phyloP scores from a whole-genome alignment of 192 early-diverging fungal species.

The Coemansia sp. region DNA sequence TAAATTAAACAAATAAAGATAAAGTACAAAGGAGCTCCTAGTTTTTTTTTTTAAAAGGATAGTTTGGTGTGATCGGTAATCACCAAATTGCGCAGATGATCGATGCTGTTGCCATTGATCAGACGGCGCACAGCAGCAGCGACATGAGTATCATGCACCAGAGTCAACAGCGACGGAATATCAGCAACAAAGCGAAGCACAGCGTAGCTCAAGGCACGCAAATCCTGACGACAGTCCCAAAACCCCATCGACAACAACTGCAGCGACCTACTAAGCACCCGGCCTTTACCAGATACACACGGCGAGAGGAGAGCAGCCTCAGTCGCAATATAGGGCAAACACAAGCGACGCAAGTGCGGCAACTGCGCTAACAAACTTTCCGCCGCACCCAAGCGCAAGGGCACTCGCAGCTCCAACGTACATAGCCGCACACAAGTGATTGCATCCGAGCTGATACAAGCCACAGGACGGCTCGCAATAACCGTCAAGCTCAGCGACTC shows the following conservation, averaged over 20 bases:
- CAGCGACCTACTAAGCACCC: constrained; percentile 12
- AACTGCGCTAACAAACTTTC: not conserved
- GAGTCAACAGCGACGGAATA: not conserved
- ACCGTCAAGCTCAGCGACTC: constrained; percentile 6
- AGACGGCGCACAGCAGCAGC: constrained; percentile 1
- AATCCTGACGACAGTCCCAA: constrained; percentile 24
- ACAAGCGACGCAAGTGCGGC: constrained; percentile 14
- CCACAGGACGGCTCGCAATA: not conserved
- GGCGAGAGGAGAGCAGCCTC: not conserved
- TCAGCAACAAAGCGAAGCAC: not conserved
- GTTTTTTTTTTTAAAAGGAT: not conserved
- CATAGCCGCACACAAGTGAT: not conserved
- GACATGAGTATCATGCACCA: constrained; percentile 9
- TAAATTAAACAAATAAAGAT: constrained; percentile 7
- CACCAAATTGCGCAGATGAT: constrained; percentile 10
- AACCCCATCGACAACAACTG: constrained; percentile 24
- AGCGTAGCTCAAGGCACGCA: constrained; percentile 14
- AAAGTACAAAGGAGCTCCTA: not conserved
- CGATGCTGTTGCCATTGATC: not conserved
- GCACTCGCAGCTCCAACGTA: constrained; percentile 20
- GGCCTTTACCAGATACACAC: not conserved
- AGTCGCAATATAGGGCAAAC: constrained; percentile 14
- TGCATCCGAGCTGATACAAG: not conserved
- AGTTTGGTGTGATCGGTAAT: constrained; percentile 10
- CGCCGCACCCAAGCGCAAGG: constrained; percentile 1